Percentiles rank a stretch among this genome's conserved stretches.
Evolutionary conservation across 2,329 filamentous ascomycete species (phyloP).

Genomic region (Tolypocladium cylindrosporum): DNA sequence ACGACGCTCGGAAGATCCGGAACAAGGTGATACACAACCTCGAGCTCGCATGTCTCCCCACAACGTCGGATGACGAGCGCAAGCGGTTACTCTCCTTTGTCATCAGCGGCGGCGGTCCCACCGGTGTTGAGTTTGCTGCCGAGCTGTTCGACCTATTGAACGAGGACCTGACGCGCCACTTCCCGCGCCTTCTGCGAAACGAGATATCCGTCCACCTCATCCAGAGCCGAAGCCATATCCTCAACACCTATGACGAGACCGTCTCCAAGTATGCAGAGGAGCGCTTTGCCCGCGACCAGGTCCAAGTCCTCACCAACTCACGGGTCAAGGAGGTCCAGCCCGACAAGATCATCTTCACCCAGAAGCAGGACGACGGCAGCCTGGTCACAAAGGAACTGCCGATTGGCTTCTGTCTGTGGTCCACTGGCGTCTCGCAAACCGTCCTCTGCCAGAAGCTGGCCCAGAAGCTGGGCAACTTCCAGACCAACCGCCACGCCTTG

Average conservation of each 20-base stretch:
- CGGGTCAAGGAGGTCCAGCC: constrained; percentile 79
- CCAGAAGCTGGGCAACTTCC: constrained; percentile 61
- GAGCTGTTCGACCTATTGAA: constrained; percentile 95
- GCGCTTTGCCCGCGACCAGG: constrained; percentile 80
- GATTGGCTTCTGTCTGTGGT: constrained; percentile 95
- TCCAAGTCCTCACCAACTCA: constrained; percentile 86
- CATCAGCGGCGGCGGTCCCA: constrained; percentile 89
- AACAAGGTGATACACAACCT: constrained; percentile 84
- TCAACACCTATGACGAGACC: constrained; percentile 96
- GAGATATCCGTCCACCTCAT: constrained; percentile 97
- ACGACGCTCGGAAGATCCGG: constrained; percentile 80
- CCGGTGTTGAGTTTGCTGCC: constrained; percentile 94
- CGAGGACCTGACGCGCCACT: constrained; percentile 76
- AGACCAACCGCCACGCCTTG: constrained; percentile 83
- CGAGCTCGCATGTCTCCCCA: constrained; percentile 85
- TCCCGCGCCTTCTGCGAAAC: constrained; percentile 85
- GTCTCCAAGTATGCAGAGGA: constrained; percentile 87
- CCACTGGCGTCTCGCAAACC: constrained; percentile 85
- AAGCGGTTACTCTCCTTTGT: constrained; percentile 86
- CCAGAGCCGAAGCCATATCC: constrained; percentile 85
- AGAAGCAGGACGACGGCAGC: constrained; percentile 64
- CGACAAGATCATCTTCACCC: constrained; percentile 82
- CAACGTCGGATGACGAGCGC: constrained; percentile 79
- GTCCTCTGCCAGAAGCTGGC: constrained; percentile 69
- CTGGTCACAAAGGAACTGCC: constrained; percentile 85